phyloP scores from a whole-genome alignment of 345 rosid species.

The Boechera retrofracta region DNA sequence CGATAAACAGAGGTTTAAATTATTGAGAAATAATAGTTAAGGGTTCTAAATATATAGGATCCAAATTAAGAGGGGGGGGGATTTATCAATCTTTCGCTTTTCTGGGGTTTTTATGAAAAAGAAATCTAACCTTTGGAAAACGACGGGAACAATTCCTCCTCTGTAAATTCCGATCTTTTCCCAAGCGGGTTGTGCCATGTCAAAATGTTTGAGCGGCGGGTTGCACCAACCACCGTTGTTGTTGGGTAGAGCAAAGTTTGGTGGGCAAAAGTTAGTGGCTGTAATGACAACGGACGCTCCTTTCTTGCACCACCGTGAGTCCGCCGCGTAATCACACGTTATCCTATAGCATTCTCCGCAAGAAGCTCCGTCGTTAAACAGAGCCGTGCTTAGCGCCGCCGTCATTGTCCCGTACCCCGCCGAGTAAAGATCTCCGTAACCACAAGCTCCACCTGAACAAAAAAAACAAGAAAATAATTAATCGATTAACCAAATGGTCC shows the following conservation, averaged over 20 bases:
- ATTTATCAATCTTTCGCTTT: too few relatives aligned
- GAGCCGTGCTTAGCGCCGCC: constrained; percentile 78
- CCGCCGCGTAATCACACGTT: constrained; percentile 61
- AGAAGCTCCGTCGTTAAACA: constrained; percentile 72
- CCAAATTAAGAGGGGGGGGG: too few relatives aligned
- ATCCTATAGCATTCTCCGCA: constrained; percentile 76
- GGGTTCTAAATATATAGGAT: too few relatives aligned
- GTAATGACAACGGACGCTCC: constrained; percentile 67
- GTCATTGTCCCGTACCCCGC: constrained; percentile 74
- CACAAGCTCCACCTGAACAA: constrained; percentile 78
- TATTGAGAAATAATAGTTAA: too few relatives aligned
- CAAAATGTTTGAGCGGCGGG: constrained; percentile 92
- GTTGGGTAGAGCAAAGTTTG: constrained; percentile 69
- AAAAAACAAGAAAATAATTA: neutral
- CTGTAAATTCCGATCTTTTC: constrained; percentile 79
- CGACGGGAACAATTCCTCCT: constrained; percentile 89
- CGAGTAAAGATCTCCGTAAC: constrained; percentile 71
- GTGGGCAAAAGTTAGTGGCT: constrained; percentile 85
- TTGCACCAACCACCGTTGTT: constrained; percentile 98
- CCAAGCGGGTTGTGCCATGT: constrained; percentile 97
- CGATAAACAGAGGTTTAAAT: too few relatives aligned
- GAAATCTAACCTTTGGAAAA: constrained; percentile 56
- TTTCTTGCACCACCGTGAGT: constrained; percentile 67
- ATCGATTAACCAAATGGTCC: neutral
- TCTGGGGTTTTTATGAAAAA: too few relatives aligned